Conservation (phyloP, 345 rosid species). For the Hibiscus syriacus region DNA sequence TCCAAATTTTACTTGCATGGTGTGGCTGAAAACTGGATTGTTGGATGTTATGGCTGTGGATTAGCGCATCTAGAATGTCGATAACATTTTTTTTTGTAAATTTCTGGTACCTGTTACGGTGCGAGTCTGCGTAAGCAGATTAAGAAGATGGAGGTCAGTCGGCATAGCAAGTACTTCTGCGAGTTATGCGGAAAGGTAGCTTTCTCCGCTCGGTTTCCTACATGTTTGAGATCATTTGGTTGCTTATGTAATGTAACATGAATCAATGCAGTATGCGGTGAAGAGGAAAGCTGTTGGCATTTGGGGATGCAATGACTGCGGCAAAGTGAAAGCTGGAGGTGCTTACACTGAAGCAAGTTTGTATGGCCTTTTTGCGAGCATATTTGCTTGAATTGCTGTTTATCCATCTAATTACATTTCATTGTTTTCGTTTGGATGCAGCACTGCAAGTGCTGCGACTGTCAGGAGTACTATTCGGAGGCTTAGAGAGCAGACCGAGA, state of each 20-base stretch:
- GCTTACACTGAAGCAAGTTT: slow-evolving; percentile 60
- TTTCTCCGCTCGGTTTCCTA: not conserved
- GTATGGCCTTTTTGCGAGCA: not conserved
- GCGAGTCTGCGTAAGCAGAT: slow-evolving; percentile 84
- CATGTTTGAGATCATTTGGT: not conserved
- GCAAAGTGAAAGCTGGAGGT: slow-evolving; percentile 61
- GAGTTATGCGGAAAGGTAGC: slow-evolving; percentile 79
- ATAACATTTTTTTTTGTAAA: not conserved
- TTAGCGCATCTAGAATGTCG: not conserved
- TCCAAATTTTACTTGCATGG: not conserved
- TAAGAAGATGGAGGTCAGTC: slow-evolving; percentile 55
- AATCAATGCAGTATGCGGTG: slow-evolving; percentile 37
- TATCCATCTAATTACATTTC: not conserved
- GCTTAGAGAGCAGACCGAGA: slow-evolving; percentile 67
- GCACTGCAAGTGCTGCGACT: slow-evolving; percentile 71
- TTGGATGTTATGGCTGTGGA: too few relatives aligned
- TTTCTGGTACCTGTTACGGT: slow-evolving; percentile 67
- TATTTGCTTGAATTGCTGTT: not conserved
- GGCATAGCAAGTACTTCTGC: slow-evolving; percentile 73
- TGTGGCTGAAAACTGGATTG: too few relatives aligned
- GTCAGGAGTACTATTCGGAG: slow-evolving; percentile 66
- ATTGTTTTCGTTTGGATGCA: slow-evolving; percentile 22
- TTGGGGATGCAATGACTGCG: slow-evolving; percentile 66
- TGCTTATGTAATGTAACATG: not conserved
- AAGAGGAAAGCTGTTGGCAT: slow-evolving; percentile 67